A percentile compares a stretch with the other conserved stretches of the same genome.
Conservation (phyloP, 805 yeast genomes). For the Yarrowia sp. region DNA sequence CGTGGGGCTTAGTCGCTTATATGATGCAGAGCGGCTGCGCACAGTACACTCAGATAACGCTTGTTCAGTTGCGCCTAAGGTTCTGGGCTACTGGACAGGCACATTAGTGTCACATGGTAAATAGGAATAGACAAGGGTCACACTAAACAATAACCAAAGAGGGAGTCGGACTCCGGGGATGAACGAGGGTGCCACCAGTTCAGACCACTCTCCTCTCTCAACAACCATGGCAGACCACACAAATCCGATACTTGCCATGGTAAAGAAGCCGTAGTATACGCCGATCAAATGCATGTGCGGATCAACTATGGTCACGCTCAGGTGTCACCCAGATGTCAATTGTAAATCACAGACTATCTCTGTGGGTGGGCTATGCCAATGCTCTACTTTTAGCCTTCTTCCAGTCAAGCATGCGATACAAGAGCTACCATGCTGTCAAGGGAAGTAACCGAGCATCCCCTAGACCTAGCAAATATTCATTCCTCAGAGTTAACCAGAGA, state of each 20-base stretch:
- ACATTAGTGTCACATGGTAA: background rate
- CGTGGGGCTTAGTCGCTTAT: constrained; percentile 15
- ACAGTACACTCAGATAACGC: background rate
- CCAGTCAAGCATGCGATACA: no score
- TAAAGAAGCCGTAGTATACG: no score
- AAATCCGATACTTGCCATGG: no score
- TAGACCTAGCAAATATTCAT: no score
- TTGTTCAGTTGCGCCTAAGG: background rate
- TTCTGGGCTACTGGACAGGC: background rate
- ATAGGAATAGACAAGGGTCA: background rate
- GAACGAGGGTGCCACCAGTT: no score
- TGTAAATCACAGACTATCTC: background rate
- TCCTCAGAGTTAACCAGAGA: no score
- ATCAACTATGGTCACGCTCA: background rate
- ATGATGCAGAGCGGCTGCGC: constrained; percentile 18
- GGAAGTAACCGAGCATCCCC: no score
- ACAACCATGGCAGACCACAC: no score
- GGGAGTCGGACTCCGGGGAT: background rate
- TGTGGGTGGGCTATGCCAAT: background rate
- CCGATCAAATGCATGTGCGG: background rate
- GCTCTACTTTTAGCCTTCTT: no score
- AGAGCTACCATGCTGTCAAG: no score
- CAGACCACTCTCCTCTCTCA: no score
- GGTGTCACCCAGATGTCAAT: background rate
- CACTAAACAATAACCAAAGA: background rate